Percentiles rank a stretch among this genome's conserved stretches.
These are phyloP conservation scores for Pouteria campechiana DNA, from an alignment of 179 eudicot species.

Conservation along the genomic window DNA sequence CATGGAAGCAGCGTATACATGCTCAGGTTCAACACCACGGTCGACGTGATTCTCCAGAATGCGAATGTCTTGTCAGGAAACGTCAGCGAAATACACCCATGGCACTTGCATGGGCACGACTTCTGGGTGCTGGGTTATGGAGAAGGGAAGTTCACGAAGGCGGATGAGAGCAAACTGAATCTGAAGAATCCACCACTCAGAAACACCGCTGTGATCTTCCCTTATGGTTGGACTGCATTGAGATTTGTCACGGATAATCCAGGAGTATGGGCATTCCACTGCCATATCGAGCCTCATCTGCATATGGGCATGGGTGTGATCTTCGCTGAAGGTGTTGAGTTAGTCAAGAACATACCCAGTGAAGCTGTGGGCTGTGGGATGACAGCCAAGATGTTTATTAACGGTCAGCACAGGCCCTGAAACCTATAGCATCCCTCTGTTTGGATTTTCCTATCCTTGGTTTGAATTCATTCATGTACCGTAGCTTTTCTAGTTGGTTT, in stretches of 20 bases:
- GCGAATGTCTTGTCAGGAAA: slow-evolving; percentile 39
- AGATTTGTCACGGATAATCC: slow-evolving; percentile 87
- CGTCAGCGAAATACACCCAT: slow-evolving; percentile 72
- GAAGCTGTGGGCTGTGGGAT: slow-evolving; percentile 59
- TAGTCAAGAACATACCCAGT: slow-evolving; percentile 32
- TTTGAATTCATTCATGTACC: too few species aligned
- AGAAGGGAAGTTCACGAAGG: slow-evolving; percentile 45
- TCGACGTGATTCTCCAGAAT: slow-evolving; percentile 71
- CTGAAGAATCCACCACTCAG: slow-evolving; percentile 65
- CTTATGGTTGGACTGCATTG: slow-evolving; percentile 81
- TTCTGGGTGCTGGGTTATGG: slow-evolving; percentile 93
- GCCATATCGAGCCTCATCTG: slow-evolving; percentile 89
- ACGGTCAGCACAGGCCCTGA: slow-evolving; percentile 4
- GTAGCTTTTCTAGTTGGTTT: too few species aligned
- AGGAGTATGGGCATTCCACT: slow-evolving; percentile 90
- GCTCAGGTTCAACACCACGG: slow-evolving; percentile 24
- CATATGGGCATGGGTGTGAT: slow-evolving; percentile 96
- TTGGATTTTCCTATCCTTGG: too few species aligned
- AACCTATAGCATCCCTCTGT: too few species aligned
- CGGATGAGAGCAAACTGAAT: slow-evolving; percentile 36
- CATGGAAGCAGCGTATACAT: slow-evolving; percentile 48
- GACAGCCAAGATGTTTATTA: slow-evolving; percentile 42
- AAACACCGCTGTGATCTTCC: slow-evolving; percentile 64
- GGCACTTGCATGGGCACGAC: slow-evolving; percentile 93
- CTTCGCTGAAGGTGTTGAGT: slow-evolving; percentile 40